Evolutionary conservation across 345 rosid genomes (phyloP), one percentile per base, ranked within the genome.

Genomic region (Gossypium arboreum): DNA sequence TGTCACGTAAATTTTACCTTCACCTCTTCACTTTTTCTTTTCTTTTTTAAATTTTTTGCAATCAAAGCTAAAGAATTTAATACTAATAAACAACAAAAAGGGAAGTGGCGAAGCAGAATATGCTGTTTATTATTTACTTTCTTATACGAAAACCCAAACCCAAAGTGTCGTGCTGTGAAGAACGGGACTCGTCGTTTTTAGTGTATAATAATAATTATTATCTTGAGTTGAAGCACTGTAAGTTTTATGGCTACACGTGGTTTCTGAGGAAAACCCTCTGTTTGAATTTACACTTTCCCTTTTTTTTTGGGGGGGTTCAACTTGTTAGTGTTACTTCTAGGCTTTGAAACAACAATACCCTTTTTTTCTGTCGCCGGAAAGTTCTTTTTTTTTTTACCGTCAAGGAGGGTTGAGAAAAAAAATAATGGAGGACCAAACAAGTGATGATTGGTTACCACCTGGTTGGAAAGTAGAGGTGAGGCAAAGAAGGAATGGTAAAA

Each of bases 381-480:
- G 7, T 34, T 11, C 50, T 9, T 45, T 18, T 55, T 54, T 55
- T 55, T 54, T 54, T 68, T 8, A 7, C 75, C 29, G n/a, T 3
- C 12, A 22, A 22, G n/a, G 18, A 56, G 52, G 51, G 9, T 56
- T 12, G 29, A 68, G 41, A 18, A 0, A 44, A n/a, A 41, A 10
- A 20, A 13, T 45, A 50, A 74, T 64, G 71, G 71, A 52, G 77
- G 77, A 54, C 52, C 54, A n/a, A 62, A 15, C 2, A 12, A 12
- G 63, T 56, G 64, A 64, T 64, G 52, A 68, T 16, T 25, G 73
- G 78, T 79, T 86, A 1, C 88, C 87, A 68, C 68, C 81, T 41
- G 98, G 97, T 10, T 83, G 94, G 89, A 89, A 79, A 56, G 89
- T 86, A 68, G 83, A 89, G 66, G 80, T 86, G 66, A 88, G 79